Base-by-base conservation (phyloP, 805 yeast species). In the Isabelozyma gotoi region DNA sequence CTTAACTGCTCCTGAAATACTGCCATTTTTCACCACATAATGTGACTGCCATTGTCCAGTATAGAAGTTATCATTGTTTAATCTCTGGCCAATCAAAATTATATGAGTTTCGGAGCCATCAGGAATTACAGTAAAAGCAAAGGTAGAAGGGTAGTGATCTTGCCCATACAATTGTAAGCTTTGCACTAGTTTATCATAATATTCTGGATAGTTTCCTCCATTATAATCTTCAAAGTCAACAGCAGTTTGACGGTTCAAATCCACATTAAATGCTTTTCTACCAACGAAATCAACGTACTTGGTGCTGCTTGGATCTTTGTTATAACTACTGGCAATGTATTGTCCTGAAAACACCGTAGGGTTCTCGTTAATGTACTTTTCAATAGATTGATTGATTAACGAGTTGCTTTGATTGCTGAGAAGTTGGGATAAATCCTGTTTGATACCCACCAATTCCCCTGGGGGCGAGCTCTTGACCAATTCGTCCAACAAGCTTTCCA, bases 1-100 rank as follows among this genome's bases (percentile, higher is more conserved):
- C 16, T 62, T 63, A 29, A 88, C 74, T 5, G 60, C 59, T 4
- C 96, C 96, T 2, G 50, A 52, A 12, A 86, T 48, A 5, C 60
- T 42, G 0, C 59, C 60, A 21, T 53, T 47, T 3, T 52, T 24
- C 44, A 77, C 68, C 5, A 66, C 57, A 64, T 88, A 90, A 47
- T 71, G 67, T 1, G 96, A 83, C 41, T 72, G 78, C 97, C 97
- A 90, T 59, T 82, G 79, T 6, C 98, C 98, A 55, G 89, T 89
- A 79, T 91, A 88, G 68, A 74, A 90, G 68, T 92, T 92, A 33
- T 77, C 74, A 37, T 86, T 81, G 61, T 84, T 88, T 51, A 81
- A 71, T 62, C 81, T 82, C 51, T 81, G 84, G 42, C 92, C 95
- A 38, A 85, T 75, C 19, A 90, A 73, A 5, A 86, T 72, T 5